A percentile compares a stretch with the other conserved stretches of the same genome.
These are phyloP conservation scores for Penicillium lividum DNA, from an alignment of 495 filamentous ascomycete genomes.

Conservation along the genomic window DNA sequence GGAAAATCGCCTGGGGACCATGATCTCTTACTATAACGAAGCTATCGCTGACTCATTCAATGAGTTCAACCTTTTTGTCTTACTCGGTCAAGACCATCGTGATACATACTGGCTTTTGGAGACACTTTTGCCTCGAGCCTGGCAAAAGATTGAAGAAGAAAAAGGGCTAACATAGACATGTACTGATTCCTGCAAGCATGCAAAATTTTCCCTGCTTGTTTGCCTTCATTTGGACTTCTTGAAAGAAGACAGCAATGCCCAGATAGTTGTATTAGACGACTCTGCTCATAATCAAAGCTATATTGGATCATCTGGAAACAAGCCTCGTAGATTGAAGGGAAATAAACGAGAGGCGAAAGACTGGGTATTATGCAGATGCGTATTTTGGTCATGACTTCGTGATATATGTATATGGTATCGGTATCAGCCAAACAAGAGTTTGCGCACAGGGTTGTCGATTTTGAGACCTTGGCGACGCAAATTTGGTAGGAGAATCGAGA, in stretches of 20 bases:
- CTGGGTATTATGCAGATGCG: constrained; percentile 7
- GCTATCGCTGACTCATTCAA: constrained; percentile 11
- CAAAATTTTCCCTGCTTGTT: too few relatives aligned
- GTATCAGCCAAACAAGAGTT: not conserved
- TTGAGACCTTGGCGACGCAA: not conserved
- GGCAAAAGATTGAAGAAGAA: constrained; percentile 20
- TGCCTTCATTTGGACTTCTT: too few relatives aligned
- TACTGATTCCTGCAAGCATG: not conserved
- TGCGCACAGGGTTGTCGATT: not conserved
- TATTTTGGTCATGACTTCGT: constrained; percentile 2
- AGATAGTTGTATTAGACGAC: not conserved
- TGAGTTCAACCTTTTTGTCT: constrained; percentile 16
- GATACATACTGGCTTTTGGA: constrained; percentile 24
- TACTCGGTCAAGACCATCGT: constrained; percentile 19
- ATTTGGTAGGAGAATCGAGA: not conserved
- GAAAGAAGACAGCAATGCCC: too few relatives aligned
- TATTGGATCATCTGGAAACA: not conserved
- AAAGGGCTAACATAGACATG: not conserved
- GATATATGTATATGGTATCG: not conserved
- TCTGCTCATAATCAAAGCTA: not conserved
- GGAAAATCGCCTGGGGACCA: constrained; percentile 18
- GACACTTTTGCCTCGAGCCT: constrained; percentile 15
- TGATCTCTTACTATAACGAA: constrained; percentile 23
- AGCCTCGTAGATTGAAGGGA: not conserved
- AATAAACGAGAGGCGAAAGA: not conserved